These are phyloP conservation scores for Plantago coronopus DNA, from an alignment of 305 asterid species.

Conservation along the genomic window DNA sequence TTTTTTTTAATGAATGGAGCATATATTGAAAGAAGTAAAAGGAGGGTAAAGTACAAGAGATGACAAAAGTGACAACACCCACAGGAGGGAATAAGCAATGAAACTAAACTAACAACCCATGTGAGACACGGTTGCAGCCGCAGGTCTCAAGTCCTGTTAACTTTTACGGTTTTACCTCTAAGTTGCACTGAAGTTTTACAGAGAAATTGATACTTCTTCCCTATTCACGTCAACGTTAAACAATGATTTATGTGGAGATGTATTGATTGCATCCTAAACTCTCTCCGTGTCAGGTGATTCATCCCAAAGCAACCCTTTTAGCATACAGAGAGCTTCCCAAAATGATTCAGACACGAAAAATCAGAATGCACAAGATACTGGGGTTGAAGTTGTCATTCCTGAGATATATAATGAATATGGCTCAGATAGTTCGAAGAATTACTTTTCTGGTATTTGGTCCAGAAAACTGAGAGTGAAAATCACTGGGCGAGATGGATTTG, in stretches of 20 bases:
- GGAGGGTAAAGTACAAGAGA: no score
- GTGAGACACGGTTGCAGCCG: no score
- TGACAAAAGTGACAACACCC: no score
- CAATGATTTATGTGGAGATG: slow-evolving; percentile 12
- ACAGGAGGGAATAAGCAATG: no score
- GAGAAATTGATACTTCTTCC: neutral
- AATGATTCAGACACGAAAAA: slow-evolving; percentile 34
- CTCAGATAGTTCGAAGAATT: slow-evolving; percentile 39
- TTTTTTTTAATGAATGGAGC: no score
- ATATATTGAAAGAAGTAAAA: no score
- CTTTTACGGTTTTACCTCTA: slow-evolving; percentile 5
- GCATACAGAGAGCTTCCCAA: slow-evolving; percentile 26
- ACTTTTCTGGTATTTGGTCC: slow-evolving; percentile 68
- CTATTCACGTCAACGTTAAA: neutral
- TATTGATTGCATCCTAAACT: slow-evolving; percentile 24
- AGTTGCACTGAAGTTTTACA: slow-evolving; percentile 1
- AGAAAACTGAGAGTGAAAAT: slow-evolving; percentile 76
- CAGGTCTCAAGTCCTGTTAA: no score
- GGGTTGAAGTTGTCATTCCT: slow-evolving; percentile 71
- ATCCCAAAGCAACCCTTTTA: slow-evolving; percentile 34
- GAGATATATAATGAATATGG: slow-evolving; percentile 46
- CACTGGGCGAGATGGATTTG: slow-evolving; percentile 86
- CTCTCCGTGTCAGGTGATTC: slow-evolving; percentile 35
- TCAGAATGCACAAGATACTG: slow-evolving; percentile 41
- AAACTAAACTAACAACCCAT: no score